Evolutionary conservation across 129 eudicot species (phyloP).

Genomic region (Daucus carota): DH1_v3.0 NC_030386.2:36727501-36728000

Average conservation of each 20-base stretch:
- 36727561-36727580: too few species aligned
- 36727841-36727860: background rate
- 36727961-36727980: slow-evolving; percentile 43
- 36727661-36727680: too few species aligned
- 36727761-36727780: background rate
- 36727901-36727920: slow-evolving; percentile 81
- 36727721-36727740: too few species aligned
- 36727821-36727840: background rate
- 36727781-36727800: background rate
- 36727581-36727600: too few species aligned
- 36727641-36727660: too few species aligned
- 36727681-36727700: too few species aligned
- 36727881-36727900: background rate
- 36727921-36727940: slow-evolving; percentile 94
- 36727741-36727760: background rate
- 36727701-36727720: too few species aligned
- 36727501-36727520: too few species aligned
- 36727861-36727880: background rate
- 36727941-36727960: slow-evolving; percentile 95
- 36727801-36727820: background rate
- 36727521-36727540: too few species aligned
- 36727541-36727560: too few species aligned
- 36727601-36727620: too few species aligned
- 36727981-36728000: slow-evolving; percentile 13
- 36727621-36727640: too few species aligned